These are phyloP conservation scores for Hibiscus tridactylites DNA, from an alignment of 345 rosid genomes.

Conservation along the genomic window DNA sequence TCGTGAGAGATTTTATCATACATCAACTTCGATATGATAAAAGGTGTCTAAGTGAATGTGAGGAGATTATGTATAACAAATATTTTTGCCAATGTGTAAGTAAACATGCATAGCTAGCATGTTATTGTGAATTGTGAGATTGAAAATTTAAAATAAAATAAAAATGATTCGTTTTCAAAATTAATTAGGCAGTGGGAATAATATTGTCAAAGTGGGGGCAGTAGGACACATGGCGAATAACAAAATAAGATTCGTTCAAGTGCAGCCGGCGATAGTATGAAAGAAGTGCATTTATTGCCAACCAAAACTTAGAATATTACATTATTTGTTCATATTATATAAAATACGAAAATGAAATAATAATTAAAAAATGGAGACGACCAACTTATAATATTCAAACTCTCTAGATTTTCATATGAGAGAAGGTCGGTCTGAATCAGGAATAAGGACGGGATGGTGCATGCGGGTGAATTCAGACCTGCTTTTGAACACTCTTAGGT, in stretches of 20 bases:
- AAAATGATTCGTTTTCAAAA: neutral
- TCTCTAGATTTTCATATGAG: neutral
- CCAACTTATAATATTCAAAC: neutral
- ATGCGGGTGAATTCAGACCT: too few species aligned
- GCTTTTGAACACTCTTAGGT: too few species aligned
- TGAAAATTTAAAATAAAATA: too few species aligned
- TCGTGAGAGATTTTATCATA: too few species aligned
- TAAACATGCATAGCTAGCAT: too few species aligned
- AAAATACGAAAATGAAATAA: neutral
- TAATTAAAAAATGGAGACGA: neutral
- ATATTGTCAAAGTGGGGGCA: neutral
- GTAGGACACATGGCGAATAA: neutral
- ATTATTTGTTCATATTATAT: neutral
- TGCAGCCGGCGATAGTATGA: neutral
- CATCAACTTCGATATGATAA: too few species aligned
- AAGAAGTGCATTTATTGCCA: neutral
- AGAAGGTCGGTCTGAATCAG: neutral
- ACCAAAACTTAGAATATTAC: neutral
- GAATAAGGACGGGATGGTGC: neutral
- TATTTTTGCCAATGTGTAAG: too few species aligned
- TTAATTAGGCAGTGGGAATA: neutral
- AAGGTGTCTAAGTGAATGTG: too few species aligned
- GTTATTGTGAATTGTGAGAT: too few species aligned
- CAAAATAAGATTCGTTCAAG: neutral
- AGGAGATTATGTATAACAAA: too few species aligned